Percentiles rank a stretch among this genome's conserved stretches.
Evolutionary conservation across 805 yeast species (phyloP).

Genomic region (Ogataea ramenticola): DNA sequence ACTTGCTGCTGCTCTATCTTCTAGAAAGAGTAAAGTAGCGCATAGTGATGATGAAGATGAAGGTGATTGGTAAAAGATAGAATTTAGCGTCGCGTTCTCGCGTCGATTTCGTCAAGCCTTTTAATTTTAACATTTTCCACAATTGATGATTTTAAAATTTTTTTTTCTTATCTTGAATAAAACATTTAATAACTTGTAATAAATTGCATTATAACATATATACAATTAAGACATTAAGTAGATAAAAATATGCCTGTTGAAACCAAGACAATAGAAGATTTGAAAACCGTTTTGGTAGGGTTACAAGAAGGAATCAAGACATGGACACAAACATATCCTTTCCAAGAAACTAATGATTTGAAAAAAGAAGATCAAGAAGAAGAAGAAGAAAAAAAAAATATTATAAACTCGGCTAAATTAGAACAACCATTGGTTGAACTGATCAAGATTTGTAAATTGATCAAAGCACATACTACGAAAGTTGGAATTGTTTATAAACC

Average conservation of each 20-base stretch:
- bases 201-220: too few relatives aligned
- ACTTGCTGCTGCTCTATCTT: conserved; percentile 74
- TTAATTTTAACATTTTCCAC: background rate
- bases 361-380: background rate
- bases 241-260: background rate
- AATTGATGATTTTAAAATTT: too few relatives aligned
- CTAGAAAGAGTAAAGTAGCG: conserved; percentile 76
- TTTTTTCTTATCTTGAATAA: too few relatives aligned
- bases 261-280: background rate
- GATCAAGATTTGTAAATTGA: conserved; percentile 47
- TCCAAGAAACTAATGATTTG: background rate
- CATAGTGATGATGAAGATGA: conserved; percentile 81
- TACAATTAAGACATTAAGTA: too few relatives aligned
- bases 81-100: background rate
- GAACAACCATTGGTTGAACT: conserved; percentile 49
- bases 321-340: background rate
- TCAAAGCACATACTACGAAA: conserved; percentile 74
- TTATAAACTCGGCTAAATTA: conserved; percentile 21
- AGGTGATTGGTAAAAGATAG: conserved; percentile 55
- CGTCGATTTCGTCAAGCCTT: too few relatives aligned
- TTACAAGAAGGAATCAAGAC: background rate
- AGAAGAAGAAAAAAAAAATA: background rate
- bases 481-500: conserved; percentile 65
- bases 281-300: background rate
- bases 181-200: too few relatives aligned